These are phyloP conservation scores for Solanum hybrid DNA, from an alignment of 305 asterid genomes.

Conservation along the genomic window DNA sequence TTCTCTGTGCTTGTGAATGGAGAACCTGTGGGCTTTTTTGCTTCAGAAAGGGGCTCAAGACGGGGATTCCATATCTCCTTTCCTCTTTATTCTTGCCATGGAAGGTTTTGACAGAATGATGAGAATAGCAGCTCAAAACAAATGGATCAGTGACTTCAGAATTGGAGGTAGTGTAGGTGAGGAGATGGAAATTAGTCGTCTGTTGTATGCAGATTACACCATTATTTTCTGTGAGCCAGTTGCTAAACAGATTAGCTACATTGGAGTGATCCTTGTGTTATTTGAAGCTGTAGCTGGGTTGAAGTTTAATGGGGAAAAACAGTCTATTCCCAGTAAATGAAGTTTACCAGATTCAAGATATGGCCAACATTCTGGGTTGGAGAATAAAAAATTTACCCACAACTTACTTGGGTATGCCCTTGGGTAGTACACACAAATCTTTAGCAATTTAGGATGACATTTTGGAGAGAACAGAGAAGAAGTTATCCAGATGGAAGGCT, in stretches of 20 bases:
- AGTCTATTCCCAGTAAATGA: not conserved
- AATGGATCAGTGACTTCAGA: not conserved
- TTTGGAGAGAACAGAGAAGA: not conserved
- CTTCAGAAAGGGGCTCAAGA: not conserved
- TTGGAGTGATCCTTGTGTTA: not conserved
- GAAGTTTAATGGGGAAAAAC: not conserved
- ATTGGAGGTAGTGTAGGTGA: not conserved
- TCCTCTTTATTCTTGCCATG: not conserved
- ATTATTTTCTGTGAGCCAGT: not conserved
- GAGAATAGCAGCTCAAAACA: not conserved
- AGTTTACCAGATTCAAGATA: not conserved
- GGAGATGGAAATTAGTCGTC: not conserved
- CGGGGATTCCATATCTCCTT: not conserved
- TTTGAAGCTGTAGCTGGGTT: not conserved
- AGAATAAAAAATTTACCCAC: not conserved
- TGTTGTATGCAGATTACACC: not conserved
- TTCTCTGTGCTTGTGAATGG: not conserved
- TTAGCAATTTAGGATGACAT: not conserved
- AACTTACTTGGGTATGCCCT: not conserved
- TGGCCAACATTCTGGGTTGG: not conserved
- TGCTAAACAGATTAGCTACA: not conserved
- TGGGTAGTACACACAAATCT: not conserved
- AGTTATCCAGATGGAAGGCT: not conserved
- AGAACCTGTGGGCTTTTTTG: not conserved
- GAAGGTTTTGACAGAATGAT: not conserved